Evolutionary conservation across 176 grass and related monocot species (phyloP), one percentile per base, ranked within the genome.

Genomic region (Tillandsia fasciculata): DNA sequence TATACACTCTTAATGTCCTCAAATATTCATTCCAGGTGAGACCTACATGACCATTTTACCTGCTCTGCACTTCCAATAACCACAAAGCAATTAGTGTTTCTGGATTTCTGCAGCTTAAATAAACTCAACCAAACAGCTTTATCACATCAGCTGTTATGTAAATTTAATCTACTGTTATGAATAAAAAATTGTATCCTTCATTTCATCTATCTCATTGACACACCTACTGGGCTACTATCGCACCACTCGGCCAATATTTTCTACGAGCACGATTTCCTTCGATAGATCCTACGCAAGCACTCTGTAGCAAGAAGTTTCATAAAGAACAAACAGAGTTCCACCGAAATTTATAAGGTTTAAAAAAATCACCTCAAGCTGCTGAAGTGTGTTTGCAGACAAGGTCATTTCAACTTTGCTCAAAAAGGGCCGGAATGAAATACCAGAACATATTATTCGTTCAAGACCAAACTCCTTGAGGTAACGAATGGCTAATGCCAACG

Each of bases 331-430:
- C 20, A 42, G 15, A 59, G 9, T n/a, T 59, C 20, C 54, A 59
- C 54, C 14, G 9, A 56, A 56, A 56, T 56, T 4, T 59, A 18
- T 0, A 59, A 17, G 54, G 2, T 22, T 59, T 59, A 14, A 64
- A 70, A 67, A 67, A 64, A 76, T 12, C 83, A 96, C 92, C 92
- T 96, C 92, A 24, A 96, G 92, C 71, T 96, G 92, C 63, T 89
- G 88, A 74, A 96, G 86, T 57, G 92, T 48, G 17, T 96, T 96
- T 84, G 88, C 92, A 71, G 88, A 91, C 74, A 96, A 81, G 73
- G 70, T 87, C 83, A 96, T 89, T 72, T 89, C 92, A 70, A 85
- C 72, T 48, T 76, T 82, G 50, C 72, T 70, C 53, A 81, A 87
- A 70, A 92, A 82, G 49, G 88, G 76, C 17, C 79, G 76, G 68